phyloP scores from a whole-genome alignment of 148 eudicot species.

The Chenopodium formosanum region DNA sequence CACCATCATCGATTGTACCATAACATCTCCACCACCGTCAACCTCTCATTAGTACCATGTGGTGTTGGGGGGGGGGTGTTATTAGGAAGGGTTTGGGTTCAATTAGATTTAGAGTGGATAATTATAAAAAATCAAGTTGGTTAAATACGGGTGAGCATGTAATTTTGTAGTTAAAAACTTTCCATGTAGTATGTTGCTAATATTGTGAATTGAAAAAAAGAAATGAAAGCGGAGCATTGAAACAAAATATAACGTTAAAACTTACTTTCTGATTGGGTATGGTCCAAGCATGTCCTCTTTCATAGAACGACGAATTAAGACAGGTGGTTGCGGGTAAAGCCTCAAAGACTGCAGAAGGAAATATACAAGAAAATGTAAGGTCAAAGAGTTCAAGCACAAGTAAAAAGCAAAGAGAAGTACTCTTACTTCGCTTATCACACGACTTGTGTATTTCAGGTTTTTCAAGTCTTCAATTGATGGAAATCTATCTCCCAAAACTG shows the following conservation, averaged over 20 bases:
- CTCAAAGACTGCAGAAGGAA: constrained; percentile 71
- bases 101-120: no score
- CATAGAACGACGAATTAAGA: constrained; percentile 89
- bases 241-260: background rate
- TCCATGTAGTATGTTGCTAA: no score
- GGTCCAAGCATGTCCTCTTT: constrained; percentile 76
- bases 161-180: no score
- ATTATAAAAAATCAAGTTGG: no score
- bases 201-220: no score
- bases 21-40: no score
- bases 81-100: no score
- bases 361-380: constrained; percentile 1
- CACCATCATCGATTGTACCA: no score
- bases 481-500: constrained; percentile 84
- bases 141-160: no score
- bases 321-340: constrained; percentile 98
- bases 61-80: no score
- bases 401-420: background rate
- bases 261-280: constrained; percentile 83
- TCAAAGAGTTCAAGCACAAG: background rate
- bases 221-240: no score
- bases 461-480: constrained; percentile 95
- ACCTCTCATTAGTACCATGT: no score
- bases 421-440: constrained; percentile 95
- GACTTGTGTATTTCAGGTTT: constrained; percentile 84